These are phyloP conservation scores for Penicillium psychrofluorescens DNA, from an alignment of 495 filamentous ascomycete species.

Conservation along the genomic window DNA sequence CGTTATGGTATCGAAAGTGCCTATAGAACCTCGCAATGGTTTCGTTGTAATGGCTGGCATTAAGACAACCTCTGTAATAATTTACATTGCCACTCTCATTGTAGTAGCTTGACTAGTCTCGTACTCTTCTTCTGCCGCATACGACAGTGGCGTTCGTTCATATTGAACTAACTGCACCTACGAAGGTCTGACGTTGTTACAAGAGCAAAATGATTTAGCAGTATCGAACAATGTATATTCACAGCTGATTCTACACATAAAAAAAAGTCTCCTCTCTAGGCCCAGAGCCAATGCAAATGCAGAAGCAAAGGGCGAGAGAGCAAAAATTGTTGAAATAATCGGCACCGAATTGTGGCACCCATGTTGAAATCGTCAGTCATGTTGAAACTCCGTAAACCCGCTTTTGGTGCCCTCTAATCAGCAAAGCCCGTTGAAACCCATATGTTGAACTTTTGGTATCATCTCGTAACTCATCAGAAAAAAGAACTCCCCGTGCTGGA, in stretches of 20 bases:
- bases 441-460: slow-evolving; percentile 50
- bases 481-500: slow-evolving; percentile 26
- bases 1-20: too few species aligned
- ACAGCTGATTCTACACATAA: slow-evolving; percentile 24
- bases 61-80: too few species aligned
- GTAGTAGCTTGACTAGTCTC: too few species aligned
- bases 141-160: too few species aligned
- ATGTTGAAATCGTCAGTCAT: slow-evolving; percentile 56
- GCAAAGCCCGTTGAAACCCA: slow-evolving; percentile 34
- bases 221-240: slow-evolving; percentile 7
- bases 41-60: too few species aligned
- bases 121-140: too few species aligned
- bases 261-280: slow-evolving; percentile 12
- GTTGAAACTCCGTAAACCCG: slow-evolving; percentile 46
- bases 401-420: slow-evolving; percentile 40
- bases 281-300: slow-evolving; percentile 9
- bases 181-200: too few species aligned
- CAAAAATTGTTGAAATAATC: slow-evolving; percentile 27
- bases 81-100: too few species aligned
- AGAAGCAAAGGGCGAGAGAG: not conserved
- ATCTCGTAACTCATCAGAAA: slow-evolving; percentile 43
- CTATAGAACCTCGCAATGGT: too few species aligned
- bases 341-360: slow-evolving; percentile 38
- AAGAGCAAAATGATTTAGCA: too few species aligned
- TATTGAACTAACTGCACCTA: too few species aligned